phyloP scores from a whole-genome alignment of 1,139 yeast genomes.

The Kazachstania sp. region DNA sequence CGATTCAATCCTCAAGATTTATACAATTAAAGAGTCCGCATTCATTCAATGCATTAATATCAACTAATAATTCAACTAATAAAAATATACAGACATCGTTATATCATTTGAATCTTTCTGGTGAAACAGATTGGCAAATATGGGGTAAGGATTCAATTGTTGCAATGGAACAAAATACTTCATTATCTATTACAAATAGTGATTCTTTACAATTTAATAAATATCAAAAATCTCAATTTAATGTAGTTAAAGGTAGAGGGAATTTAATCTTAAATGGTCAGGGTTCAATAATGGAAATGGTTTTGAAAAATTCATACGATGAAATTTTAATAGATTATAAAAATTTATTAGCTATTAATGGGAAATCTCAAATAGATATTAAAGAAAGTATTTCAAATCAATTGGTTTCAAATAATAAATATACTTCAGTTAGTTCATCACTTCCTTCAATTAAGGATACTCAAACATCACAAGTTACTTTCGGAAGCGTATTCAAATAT shows the following conservation, averaged over 20 bases:
- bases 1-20: slow-evolving; percentile 13
- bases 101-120: slow-evolving; percentile 24
- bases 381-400: slow-evolving; percentile 12
- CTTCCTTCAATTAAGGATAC: neutral
- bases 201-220: slow-evolving; percentile 6
- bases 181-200: slow-evolving; percentile 17
- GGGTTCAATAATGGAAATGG: slow-evolving; percentile 27
- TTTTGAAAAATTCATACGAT: slow-evolving; percentile 19
- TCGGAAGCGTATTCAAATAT: neutral
- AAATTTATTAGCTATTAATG: slow-evolving; percentile 27
- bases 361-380: slow-evolving; percentile 23
- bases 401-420: slow-evolving; percentile 4
- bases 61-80: slow-evolving; percentile 9
- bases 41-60: slow-evolving; percentile 7
- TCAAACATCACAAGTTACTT: neutral
- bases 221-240: slow-evolving; percentile 13
- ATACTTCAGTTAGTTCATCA: slow-evolving; percentile 2
- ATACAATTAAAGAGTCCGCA: slow-evolving; percentile 3
- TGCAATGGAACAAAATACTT: slow-evolving; percentile 28
- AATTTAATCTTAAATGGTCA: slow-evolving; percentile 26
- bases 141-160: slow-evolving; percentile 26
- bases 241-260: slow-evolving; percentile 28
- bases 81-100: slow-evolving; percentile 14
- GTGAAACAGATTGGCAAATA: slow-evolving; percentile 29
- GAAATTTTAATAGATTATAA: slow-evolving; percentile 25